Evolutionary conservation across 2,329 filamentous ascomycete genomes (phyloP).

Genomic region (Bretziella fagacearum): DNA sequence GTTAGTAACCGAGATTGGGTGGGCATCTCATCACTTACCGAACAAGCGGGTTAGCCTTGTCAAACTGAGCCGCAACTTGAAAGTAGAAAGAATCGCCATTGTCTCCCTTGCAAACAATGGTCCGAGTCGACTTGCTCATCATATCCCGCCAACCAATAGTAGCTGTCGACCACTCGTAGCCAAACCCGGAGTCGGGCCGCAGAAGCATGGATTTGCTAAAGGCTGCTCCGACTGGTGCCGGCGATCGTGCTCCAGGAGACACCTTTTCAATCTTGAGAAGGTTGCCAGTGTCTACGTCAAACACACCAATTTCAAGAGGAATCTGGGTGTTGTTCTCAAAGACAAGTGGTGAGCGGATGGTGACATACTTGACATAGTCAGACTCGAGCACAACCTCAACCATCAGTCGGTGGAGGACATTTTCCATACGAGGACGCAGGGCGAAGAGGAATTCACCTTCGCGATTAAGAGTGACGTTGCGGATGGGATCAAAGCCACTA

Average conservation of each 20-base stretch:
- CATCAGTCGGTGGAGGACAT: constrained; percentile 71
- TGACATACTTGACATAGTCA: constrained; percentile 97
- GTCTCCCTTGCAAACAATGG: constrained; percentile 77
- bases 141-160: constrained; percentile 86
- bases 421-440: constrained; percentile 70
- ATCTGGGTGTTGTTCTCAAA: constrained; percentile 97
- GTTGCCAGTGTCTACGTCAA: constrained; percentile 71
- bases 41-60: constrained; percentile 67
- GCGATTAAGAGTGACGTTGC: constrained; percentile 76
- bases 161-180: constrained; percentile 87
- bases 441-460: constrained; percentile 88
- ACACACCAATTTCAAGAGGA: constrained; percentile 82
- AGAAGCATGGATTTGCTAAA: constrained; percentile 79
- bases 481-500: constrained; percentile 82
- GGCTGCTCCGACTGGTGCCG: constrained; percentile 80
- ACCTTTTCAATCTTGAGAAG: constrained; percentile 97
- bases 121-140: constrained; percentile 65
- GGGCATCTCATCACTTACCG: constrained; percentile 30
- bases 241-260: constrained; percentile 72
- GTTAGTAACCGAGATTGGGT: not conserved
- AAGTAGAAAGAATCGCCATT: constrained; percentile 88
- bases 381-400: constrained; percentile 81
- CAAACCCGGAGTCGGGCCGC: constrained; percentile 87
- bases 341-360: constrained; percentile 74
- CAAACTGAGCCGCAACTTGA: constrained; percentile 75